phyloP scores from a whole-genome alignment of 139 green algal genomes.

The Desmodesmus armatus region DNA sequence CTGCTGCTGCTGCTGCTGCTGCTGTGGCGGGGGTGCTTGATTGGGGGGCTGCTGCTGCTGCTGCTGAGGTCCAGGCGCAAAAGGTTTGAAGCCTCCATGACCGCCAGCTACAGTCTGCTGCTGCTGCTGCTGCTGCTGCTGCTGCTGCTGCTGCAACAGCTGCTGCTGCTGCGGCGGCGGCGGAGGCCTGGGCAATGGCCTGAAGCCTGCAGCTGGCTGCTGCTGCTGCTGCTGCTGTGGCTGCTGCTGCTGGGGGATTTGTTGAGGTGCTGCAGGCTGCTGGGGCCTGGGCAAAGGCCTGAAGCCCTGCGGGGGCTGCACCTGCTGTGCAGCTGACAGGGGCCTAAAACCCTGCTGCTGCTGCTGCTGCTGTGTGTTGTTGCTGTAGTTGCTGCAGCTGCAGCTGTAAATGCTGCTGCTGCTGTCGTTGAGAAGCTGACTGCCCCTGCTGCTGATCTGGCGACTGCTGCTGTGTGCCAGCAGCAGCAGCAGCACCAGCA shows the following conservation, averaged over 20 bases:
- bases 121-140: slow-evolving; percentile 45
- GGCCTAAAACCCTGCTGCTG: not conserved
- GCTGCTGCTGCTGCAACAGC: slow-evolving; percentile 31
- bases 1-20: slow-evolving; percentile 26
- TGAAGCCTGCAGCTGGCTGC: not conserved
- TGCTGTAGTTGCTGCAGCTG: slow-evolving; percentile 29
- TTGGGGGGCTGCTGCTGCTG: not conserved
- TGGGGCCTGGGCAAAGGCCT: no score
- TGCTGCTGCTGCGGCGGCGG: not conserved
- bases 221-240: slow-evolving; percentile 40
- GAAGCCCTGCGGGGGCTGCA: slow-evolving; percentile 21
- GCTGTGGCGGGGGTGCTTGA: not conserved
- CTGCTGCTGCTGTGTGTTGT: slow-evolving; percentile 4
- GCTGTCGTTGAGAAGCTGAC: not conserved
- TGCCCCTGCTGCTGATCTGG: slow-evolving; percentile 21
- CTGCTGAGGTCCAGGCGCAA: not conserved
- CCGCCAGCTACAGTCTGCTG: not conserved
- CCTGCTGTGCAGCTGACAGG: slow-evolving; percentile 10
- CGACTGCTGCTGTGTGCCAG: not conserved
- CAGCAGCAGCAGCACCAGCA: slow-evolving; percentile 12
- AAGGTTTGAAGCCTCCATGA: not conserved
- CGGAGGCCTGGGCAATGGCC: not conserved
- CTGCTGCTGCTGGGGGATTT: not conserved
- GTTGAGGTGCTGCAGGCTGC: not conserved
- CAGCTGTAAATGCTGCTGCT: not conserved